Base-by-base conservation (phyloP, 1,139 yeast species). In the Taphrina confusa region DNA sequence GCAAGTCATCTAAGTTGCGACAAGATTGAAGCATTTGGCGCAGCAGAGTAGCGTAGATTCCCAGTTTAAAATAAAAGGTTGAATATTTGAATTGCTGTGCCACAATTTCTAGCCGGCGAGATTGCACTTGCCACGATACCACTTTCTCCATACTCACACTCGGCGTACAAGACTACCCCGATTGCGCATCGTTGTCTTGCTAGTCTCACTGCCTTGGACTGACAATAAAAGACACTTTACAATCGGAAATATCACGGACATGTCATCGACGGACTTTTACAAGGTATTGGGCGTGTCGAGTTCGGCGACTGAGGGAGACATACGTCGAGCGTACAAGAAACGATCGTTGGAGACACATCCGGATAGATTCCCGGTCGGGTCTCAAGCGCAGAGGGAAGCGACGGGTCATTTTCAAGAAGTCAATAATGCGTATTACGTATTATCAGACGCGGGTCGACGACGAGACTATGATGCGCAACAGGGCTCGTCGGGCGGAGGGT, bases 281-380 rank as follows among this genome's bases (percentile, higher is more conserved):
- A 87, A 80, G 63, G 75, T 87, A 4, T 78, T 88, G 25, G 60
- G 88, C 40, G 81, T 88, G 12, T 80, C 79, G 9, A 70, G 78
- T 16, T 76, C 80, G 23, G 92, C 95, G 8, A 74, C 84, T 1
- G 72, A 80, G 42, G 73, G 75, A 3, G 95, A 87, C 65, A 85
- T 88, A 68, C 83, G 84, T 66, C 82, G 80, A 71, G 92, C 95
- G 0, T 88, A 86, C 73, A 78, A 90, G 65, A 65, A 65, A 20
- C 66, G 67, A n/a, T 66, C 67, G 25, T 57, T 65, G 16, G 62
- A 62, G 11, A 64, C 66, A 1, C 67, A 65, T 33, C 67, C 67
- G 5, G 67, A 65, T 47, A 40, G 67, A 9, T 65, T 65, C 42
- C 61, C 61, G 3, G 39, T 61, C 12, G 61, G 63, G 1, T 59